phyloP scores from a whole-genome alignment of 371 early-diverging fungal species.

The Rhizomucor pusillus region DNA sequence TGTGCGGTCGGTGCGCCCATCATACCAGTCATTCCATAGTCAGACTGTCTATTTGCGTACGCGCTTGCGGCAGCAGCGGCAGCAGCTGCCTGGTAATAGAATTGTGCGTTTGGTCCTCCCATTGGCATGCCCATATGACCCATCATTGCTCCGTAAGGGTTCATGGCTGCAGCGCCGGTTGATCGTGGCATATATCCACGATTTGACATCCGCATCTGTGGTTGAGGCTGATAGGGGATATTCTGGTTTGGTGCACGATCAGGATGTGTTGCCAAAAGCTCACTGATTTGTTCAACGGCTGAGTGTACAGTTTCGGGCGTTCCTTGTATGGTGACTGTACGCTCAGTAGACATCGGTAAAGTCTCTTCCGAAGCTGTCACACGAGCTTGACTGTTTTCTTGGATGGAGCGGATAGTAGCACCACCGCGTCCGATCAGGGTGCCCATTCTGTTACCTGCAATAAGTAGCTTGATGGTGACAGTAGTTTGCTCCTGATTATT shows the following conservation, averaged over 20 bases:
- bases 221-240: constrained; percentile 62
- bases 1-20: constrained; percentile 54
- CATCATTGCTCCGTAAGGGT: constrained; percentile 28
- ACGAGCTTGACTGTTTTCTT: constrained; percentile 81
- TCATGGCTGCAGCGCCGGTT: constrained; percentile 31
- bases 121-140: constrained; percentile 41
- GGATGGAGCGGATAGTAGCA: constrained; percentile 82
- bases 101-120: constrained; percentile 27
- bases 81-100: constrained; percentile 30
- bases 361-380: constrained; percentile 80
- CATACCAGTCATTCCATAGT: constrained; percentile 30
- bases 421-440: constrained; percentile 92
- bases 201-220: constrained; percentile 18
- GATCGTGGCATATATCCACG: constrained; percentile 11
- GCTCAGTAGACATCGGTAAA: constrained; percentile 73
- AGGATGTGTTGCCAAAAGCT: constrained; percentile 59
- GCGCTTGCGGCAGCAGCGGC: constrained; percentile 18
- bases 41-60: constrained; percentile 20
- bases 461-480: constrained; percentile 67
- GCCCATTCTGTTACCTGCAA: constrained; percentile 80
- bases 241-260: constrained; percentile 41
- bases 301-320: constrained; percentile 75
- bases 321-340: constrained; percentile 85
- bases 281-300: constrained; percentile 75
- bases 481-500: constrained; percentile 31